Base-by-base conservation (phyloP, 495 filamentous ascomycete species). In the Penicillium verhagenii region DNA sequence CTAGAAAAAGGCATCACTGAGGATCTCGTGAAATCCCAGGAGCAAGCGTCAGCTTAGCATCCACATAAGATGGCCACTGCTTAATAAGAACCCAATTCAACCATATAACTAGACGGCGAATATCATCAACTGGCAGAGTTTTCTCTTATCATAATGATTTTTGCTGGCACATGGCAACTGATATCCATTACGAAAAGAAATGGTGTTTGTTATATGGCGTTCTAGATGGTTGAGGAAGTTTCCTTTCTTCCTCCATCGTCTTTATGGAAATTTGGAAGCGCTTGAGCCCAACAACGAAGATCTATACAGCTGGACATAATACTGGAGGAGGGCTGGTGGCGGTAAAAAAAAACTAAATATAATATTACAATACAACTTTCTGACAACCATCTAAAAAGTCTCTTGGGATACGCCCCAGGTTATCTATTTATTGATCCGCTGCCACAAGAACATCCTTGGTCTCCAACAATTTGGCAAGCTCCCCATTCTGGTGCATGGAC, bases 401-500 rank as follows among this genome's bases (percentile, higher is more conserved):
- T n/a, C n/a, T n/a, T n/a, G n/a, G n/a, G n/a, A n/a, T n/a, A n/a
- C n/a, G n/a, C n/a, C n/a, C n/a, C n/a, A n/a, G n/a, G n/a, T n/a
- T 47, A 23, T 4, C 25, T 19, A 23, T 58, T 63, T 53, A 72
- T 59, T 73, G 74, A 56, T 80, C 76, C 38, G 77, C 77, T 14
- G 78, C 75, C 5, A 83, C 85, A 35, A 98, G 67, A 25, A 97
- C 92, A 29, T 82, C 79, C 82, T 97, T 96, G 69, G 92, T 88
- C 63, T 95, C 91, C 11, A 98, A 74, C 68, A 97, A 60, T 74
- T 93, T 95, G 2, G 92, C 89, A 56, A 98, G 80, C 60, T 94
- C 91, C 24, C 94, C 94, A 68, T 89, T 95, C 74, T 97, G 91
- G 76, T 97, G 94, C 94, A 97, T 97, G 7, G 86, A 88, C 74